These are phyloP conservation scores for Pyrenochaeta sp. DNA, from an alignment of 2,329 filamentous ascomycete genomes.

Conservation along the genomic window DNA sequence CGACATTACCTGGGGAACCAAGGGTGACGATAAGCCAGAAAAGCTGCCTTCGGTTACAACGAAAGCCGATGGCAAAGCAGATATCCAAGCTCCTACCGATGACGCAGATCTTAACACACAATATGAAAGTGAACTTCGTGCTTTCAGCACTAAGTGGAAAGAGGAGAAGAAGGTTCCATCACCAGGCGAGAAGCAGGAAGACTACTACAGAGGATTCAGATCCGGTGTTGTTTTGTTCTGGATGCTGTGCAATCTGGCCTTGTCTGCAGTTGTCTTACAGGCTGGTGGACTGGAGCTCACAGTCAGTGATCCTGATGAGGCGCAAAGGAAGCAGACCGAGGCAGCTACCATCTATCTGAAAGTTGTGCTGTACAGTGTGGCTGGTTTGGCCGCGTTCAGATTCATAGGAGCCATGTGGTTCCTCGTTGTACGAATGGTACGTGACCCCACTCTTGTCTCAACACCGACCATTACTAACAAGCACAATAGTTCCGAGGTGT, in stretches of 20 bases:
- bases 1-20: slow-evolving; percentile 97
- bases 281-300: slow-evolving; percentile 76
- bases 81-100: slow-evolving; percentile 83
- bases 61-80: slow-evolving; percentile 94
- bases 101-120: slow-evolving; percentile 94
- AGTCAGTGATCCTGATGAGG: slow-evolving; percentile 47
- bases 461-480: slow-evolving; percentile 32
- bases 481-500: slow-evolving; percentile 59
- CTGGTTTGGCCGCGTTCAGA: slow-evolving; percentile 81
- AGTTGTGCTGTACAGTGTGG: slow-evolving; percentile 88
- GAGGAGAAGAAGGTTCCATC: slow-evolving; percentile 70
- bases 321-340: slow-evolving; percentile 55
- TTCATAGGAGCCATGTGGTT: slow-evolving; percentile 92
- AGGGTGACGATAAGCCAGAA: slow-evolving; percentile 95
- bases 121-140: slow-evolving; percentile 82
- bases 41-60: slow-evolving; percentile 87
- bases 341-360: slow-evolving; percentile 84
- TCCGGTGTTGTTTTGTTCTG: slow-evolving; percentile 90
- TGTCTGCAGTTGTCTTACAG: slow-evolving; percentile 85
- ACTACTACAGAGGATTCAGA: slow-evolving; percentile 97
- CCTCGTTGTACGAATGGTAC: slow-evolving; percentile 66
- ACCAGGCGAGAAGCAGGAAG: slow-evolving; percentile 84
- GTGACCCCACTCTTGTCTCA: slow-evolving; percentile 11
- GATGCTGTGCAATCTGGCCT: slow-evolving; percentile 95
- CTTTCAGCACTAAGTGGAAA: slow-evolving; percentile 77